These are phyloP conservation scores for Neocatenulostroma microsporum DNA, from an alignment of 2,329 filamentous ascomycete species.

Conservation along the genomic window DNA sequence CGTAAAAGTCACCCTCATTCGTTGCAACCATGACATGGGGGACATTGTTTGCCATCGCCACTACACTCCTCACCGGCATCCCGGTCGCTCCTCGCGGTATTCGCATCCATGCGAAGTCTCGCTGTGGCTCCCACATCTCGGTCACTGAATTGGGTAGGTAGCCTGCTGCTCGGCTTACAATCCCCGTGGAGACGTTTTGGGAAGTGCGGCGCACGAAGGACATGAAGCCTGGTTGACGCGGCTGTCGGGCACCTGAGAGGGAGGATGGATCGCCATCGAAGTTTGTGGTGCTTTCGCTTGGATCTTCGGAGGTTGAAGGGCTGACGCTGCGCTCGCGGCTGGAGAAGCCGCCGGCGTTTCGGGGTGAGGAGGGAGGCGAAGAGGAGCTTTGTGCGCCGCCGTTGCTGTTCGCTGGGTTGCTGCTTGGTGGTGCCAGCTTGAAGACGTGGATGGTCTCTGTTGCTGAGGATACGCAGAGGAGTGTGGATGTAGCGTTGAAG, in stretches of 20 bases:
- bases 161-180: constrained; percentile 81
- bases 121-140: constrained; percentile 92
- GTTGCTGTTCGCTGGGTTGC: constrained; percentile 21
- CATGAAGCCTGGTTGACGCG: constrained; percentile 66
- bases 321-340: constrained; percentile 35
- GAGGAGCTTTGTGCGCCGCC: constrained; percentile 13
- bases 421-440: constrained; percentile 53
- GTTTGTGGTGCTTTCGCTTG: constrained; percentile 19
- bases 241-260: constrained; percentile 29
- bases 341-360: constrained; percentile 14
- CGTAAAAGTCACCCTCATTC: constrained; percentile 87
- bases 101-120: constrained; percentile 96
- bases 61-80: constrained; percentile 71
- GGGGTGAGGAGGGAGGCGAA: constrained; percentile 24
- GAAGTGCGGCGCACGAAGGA: constrained; percentile 91
- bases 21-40: constrained; percentile 98
- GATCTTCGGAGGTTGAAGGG: constrained; percentile 23
- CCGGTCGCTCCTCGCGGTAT: constrained; percentile 58
- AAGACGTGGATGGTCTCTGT: constrained; percentile 98
- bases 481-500: constrained; percentile 87
- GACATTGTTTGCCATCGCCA: constrained; percentile 89
- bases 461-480: constrained; percentile 90
- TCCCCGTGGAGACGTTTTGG: constrained; percentile 81
- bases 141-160: constrained; percentile 91
- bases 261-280: constrained; percentile 28